A percentile compares a stretch with the other conserved stretches of the same genome.
These are phyloP conservation scores for Trichomonascaceae sp. DNA, from an alignment of 1,139 yeast genomes.

Conservation along the genomic window DNA sequence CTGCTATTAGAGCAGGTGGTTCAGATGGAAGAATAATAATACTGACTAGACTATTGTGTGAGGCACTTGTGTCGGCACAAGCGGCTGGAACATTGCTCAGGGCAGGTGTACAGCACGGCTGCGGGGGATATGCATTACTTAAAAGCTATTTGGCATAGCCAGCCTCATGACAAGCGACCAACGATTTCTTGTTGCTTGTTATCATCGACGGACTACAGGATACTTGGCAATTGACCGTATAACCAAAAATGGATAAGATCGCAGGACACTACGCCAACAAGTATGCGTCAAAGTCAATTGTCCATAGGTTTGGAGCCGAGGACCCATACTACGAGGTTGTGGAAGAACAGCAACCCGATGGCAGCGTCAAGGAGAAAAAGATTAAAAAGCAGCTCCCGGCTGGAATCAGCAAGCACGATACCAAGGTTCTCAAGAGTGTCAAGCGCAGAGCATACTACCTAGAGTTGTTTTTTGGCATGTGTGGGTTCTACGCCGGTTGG, in stretches of 20 bases:
- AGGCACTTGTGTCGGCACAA: too few species aligned
- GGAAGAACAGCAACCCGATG: constrained; percentile 15
- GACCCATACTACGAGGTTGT: constrained; percentile 18
- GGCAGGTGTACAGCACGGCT: too few species aligned
- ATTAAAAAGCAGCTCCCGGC: constrained; percentile 34
- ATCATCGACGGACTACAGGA: too few species aligned
- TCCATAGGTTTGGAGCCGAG: constrained; percentile 42
- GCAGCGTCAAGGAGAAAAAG: constrained; percentile 12
- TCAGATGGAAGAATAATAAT: too few species aligned
- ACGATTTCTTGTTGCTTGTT: too few species aligned
- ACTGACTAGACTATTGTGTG: too few species aligned
- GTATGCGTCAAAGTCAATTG: background rate
- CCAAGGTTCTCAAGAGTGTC: constrained; percentile 38
- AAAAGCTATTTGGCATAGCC: too few species aligned
- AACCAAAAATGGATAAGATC: background rate
- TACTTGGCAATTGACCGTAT: too few species aligned
- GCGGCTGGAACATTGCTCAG: too few species aligned
- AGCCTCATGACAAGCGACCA: too few species aligned
- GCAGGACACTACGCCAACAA: background rate
- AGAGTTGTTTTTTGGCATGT: constrained; percentile 48
- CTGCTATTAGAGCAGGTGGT: too few species aligned
- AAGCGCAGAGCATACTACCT: constrained; percentile 47
- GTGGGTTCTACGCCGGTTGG: constrained; percentile 64
- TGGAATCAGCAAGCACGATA: constrained; percentile 42
- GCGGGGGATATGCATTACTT: too few species aligned